These are phyloP conservation scores for Lactarius akahatsu DNA, from an alignment of 768 basidiomycete species.

Conservation along the genomic window DNA sequence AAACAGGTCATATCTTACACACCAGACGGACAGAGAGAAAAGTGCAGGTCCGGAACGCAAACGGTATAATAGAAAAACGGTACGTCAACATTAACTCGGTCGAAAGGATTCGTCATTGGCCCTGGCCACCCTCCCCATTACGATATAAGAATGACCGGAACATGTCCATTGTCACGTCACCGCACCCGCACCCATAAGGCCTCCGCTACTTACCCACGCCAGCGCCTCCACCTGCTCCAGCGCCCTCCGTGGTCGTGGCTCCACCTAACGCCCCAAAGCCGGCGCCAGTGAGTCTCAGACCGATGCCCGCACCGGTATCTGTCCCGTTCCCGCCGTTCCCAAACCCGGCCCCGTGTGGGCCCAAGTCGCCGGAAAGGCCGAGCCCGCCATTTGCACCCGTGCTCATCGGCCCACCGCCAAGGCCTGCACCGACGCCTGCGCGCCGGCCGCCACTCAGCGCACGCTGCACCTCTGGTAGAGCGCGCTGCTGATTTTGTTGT, in stretches of 20 bases:
- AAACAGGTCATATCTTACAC: neutral
- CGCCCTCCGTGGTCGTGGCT: neutral
- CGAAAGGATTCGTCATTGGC: slow-evolving; percentile 2
- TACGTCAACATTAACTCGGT: neutral
- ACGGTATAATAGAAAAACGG: neutral
- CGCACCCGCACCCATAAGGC: slow-evolving; percentile 3
- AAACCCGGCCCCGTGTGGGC: neutral
- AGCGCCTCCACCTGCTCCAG: neutral
- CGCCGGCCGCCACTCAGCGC: slow-evolving; percentile 20
- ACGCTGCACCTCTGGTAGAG: slow-evolving; percentile 6
- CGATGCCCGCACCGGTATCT: slow-evolving; percentile 7
- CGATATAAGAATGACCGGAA: slow-evolving; percentile 28
- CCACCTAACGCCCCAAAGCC: slow-evolving; percentile 10
- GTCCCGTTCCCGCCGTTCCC: neutral
- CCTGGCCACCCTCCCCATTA: slow-evolving; percentile 24
- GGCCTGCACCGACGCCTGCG: slow-evolving; percentile 6
- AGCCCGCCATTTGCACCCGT: slow-evolving; percentile 10
- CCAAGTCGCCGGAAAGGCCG: slow-evolving; percentile 13
- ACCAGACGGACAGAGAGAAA: neutral
- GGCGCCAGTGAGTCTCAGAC: neutral
- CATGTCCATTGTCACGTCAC: slow-evolving; percentile 27
- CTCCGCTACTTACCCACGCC: no score
- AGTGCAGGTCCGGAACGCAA: neutral
- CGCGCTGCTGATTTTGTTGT: slow-evolving; percentile 19
- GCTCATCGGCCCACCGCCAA: slow-evolving; percentile 9